A percentile compares a stretch with the other conserved stretches of the same genome.
These are phyloP conservation scores for Agaricales sp. DNA, from an alignment of 1,284 basidiomycete species.

Conservation along the genomic window DNA sequence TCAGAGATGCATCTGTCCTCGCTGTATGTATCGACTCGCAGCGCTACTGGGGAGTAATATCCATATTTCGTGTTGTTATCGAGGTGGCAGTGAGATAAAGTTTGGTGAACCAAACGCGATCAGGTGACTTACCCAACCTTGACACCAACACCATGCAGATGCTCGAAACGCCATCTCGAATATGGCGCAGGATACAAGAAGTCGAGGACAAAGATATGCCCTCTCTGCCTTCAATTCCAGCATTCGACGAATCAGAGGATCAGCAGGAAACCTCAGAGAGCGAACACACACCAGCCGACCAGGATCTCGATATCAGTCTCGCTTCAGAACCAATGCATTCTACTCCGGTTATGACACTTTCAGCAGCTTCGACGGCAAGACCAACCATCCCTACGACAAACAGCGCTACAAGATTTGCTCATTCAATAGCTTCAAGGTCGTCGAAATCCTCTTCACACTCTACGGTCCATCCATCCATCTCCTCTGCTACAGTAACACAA, in stretches of 20 bases:
- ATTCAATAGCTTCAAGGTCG: constrained; percentile 47
- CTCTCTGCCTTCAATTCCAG: constrained; percentile 64
- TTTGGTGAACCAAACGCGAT: not conserved
- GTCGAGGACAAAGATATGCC: constrained; percentile 63
- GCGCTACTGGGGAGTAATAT: too few relatives aligned
- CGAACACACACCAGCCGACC: constrained; percentile 10
- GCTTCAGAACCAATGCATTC: constrained; percentile 13
- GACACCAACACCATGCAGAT: not conserved
- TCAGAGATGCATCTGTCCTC: too few relatives aligned
- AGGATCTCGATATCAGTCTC: constrained; percentile 18
- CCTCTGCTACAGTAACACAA: constrained; percentile 16
- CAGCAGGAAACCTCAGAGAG: constrained; percentile 22
- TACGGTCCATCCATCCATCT: constrained; percentile 20
- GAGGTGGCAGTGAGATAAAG: too few relatives aligned
- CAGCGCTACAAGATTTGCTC: constrained; percentile 64
- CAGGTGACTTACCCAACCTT: not conserved
- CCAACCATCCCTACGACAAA: constrained; percentile 43
- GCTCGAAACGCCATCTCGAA: constrained; percentile 63
- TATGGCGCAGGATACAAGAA: constrained; percentile 69
- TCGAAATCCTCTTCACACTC: constrained; percentile 22
- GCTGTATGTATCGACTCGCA: too few relatives aligned
- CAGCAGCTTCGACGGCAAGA: constrained; percentile 35
- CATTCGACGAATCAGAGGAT: constrained; percentile 48
- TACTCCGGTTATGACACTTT: constrained; percentile 56
- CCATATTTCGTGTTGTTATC: too few relatives aligned